Conservation (phyloP, 2,329 filamentous ascomycete genomes). For the Fusarium nanum region DNA sequence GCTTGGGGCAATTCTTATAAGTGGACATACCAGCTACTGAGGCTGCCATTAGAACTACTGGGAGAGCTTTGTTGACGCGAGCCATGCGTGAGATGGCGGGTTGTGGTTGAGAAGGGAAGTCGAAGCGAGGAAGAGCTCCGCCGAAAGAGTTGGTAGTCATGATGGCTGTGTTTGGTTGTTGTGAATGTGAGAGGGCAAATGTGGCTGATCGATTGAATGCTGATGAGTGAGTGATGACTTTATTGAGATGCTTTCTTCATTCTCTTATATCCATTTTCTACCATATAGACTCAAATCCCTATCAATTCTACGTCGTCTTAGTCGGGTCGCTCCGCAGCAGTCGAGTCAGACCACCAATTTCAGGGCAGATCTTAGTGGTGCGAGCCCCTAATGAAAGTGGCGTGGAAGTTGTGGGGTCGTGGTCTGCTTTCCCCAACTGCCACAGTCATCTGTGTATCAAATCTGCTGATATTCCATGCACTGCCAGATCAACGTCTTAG, state of each 20-base stretch:
- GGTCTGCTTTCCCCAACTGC: background rate
- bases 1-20: accelerated
- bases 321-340: background rate
- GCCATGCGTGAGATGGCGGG: slow-evolving; percentile 33
- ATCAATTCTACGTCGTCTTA: slow-evolving; percentile 1
- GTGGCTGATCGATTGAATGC: background rate
- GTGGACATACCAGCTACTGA: slow-evolving; percentile 16
- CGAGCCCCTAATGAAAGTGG: slow-evolving; percentile 20
- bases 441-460: background rate
- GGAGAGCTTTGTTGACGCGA: slow-evolving; percentile 29
- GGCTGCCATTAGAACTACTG: slow-evolving; percentile 21
- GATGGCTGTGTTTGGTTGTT: background rate
- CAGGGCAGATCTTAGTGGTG: slow-evolving; percentile 3
- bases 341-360: slow-evolving; percentile 26
- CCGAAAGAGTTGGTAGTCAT: slow-evolving; percentile 42
- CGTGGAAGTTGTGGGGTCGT: slow-evolving; percentile 20
- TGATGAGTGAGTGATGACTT: slow-evolving; percentile 1
- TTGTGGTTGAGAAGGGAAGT: slow-evolving; percentile 27
- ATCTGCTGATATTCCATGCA: slow-evolving; percentile 3
- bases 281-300: background rate
- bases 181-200: background rate
- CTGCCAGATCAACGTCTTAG: background rate
- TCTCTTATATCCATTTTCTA: slow-evolving; percentile 27
- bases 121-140: slow-evolving; percentile 38
- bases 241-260: background rate